phyloP scores from a whole-genome alignment of 2,329 filamentous ascomycete species.

The Alternaria ventricosa region DNA sequence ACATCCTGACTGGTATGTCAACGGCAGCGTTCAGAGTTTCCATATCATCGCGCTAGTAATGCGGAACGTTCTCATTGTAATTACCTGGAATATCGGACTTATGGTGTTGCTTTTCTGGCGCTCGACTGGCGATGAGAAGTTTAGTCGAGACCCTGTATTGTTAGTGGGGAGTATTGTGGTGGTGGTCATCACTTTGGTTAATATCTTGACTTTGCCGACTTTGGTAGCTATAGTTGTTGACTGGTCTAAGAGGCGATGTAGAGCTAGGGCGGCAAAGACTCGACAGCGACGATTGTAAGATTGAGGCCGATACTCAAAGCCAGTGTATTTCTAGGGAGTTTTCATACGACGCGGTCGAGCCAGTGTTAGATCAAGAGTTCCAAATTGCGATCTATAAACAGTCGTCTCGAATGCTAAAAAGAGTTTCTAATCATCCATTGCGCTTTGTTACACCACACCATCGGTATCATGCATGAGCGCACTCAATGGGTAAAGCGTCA shows the following conservation, averaged over 20 bases:
- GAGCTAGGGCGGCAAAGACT: background rate
- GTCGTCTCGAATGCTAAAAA: background rate
- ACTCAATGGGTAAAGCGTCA: background rate
- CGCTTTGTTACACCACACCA: background rate
- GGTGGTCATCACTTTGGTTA: background rate
- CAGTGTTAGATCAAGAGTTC: background rate
- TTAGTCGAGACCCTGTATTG: background rate
- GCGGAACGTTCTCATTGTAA: background rate
- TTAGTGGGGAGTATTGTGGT: background rate
- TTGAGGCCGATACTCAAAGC: background rate
- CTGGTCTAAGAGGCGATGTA: background rate
- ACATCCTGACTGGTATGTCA: background rate
- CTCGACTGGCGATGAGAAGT: background rate
- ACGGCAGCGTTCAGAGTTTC: background rate
- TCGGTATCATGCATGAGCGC: background rate
- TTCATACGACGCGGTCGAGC: background rate
- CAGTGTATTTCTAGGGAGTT: too few relatives aligned
- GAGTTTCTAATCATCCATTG: fast-evolving
- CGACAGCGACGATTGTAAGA: background rate
- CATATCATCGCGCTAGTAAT: background rate
- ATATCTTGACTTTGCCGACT: background rate
- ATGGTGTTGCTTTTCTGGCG: background rate
- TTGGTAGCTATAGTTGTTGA: background rate
- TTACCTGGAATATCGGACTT: background rate
- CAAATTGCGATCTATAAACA: background rate